Percentiles rank a stretch among this genome's conserved stretches.
phyloP scores from a whole-genome alignment of 2,329 filamentous ascomycete genomes.

The Cercospora zeae-maydis region DNA sequence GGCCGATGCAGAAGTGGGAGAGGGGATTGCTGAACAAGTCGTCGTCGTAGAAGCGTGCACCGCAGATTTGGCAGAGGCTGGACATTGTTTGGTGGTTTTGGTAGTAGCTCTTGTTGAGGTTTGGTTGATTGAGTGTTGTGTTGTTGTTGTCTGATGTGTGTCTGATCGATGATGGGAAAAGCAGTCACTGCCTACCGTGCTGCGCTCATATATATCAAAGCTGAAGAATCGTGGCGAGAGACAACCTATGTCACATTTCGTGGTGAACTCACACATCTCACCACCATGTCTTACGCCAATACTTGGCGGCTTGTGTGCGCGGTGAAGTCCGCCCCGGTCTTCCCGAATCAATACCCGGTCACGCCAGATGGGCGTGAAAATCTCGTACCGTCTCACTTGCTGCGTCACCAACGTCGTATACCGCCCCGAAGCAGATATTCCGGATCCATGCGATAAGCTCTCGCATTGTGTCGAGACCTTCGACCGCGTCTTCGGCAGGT shows the following conservation, averaged over 20 bases:
- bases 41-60: slow-evolving; percentile 9
- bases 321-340: slow-evolving; percentile 7
- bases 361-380: background rate
- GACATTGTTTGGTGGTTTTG: slow-evolving; percentile 7
- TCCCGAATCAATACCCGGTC: background rate
- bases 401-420: background rate
- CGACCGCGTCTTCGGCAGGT: background rate
- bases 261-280: slow-evolving; percentile 4
- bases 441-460: background rate
- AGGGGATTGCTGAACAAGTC: slow-evolving; percentile 6
- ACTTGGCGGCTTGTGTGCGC: background rate
- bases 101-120: background rate
- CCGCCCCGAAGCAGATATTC: background rate
- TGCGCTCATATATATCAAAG: background rate
- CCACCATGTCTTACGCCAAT: background rate
- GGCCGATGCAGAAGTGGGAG: slow-evolving; percentile 13
- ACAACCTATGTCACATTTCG: background rate
- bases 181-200: background rate
- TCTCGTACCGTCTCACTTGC: background rate
- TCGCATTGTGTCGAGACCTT: background rate
- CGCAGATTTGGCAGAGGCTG: slow-evolving; percentile 16
- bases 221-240: background rate
- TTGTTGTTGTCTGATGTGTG: background rate
- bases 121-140: background rate
- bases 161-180: background rate